phyloP scores from a whole-genome alignment of 139 green algal species.

The Chlorella ohadii region DNA sequence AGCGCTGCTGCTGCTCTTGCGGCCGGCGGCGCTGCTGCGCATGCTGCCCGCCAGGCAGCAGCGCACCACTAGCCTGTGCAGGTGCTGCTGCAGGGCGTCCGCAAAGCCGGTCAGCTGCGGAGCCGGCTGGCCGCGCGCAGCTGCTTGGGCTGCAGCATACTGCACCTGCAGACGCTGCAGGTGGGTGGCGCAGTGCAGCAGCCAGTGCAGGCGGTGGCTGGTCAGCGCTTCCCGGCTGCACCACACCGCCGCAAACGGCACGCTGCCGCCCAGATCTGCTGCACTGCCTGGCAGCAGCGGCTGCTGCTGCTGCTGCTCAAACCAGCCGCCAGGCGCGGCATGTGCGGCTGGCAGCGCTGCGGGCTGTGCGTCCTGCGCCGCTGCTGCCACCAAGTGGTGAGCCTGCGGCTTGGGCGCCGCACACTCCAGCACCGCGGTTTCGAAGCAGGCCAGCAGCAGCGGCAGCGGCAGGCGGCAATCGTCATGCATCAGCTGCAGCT shows the following conservation, averaged over 20 bases:
- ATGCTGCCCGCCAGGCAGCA: constrained; percentile 1
- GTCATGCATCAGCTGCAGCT: constrained; percentile 5
- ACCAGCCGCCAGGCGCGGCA: not conserved
- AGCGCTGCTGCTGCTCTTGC: not conserved
- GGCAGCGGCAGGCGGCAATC: constrained; percentile 7
- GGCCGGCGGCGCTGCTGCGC: no score
- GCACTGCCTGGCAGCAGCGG: not conserved
- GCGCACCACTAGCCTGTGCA: constrained; percentile 20
- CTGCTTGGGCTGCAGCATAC: not conserved
- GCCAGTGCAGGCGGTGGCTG: constrained; percentile 24
- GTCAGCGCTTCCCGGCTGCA: constrained; percentile 7
- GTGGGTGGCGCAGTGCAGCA: constrained; percentile 37
- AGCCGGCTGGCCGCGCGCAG: not conserved
- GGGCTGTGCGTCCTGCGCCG: not conserved
- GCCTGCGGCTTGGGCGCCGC: not conserved
- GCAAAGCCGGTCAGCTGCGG: not conserved
- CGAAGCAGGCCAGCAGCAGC: constrained; percentile 35
- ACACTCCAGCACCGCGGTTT: constrained; percentile 41
- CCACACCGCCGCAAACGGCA: constrained; percentile 23
- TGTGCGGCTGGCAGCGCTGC: not conserved
- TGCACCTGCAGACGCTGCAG: constrained; percentile 10
- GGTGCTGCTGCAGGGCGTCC: not conserved
- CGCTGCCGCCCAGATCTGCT: not conserved
- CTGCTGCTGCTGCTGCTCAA: not conserved
- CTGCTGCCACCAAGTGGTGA: not conserved